These are phyloP conservation scores for Paramecium bursaria DNA, from an alignment of 73 alveolate species.

Conservation along the genomic window DNA sequence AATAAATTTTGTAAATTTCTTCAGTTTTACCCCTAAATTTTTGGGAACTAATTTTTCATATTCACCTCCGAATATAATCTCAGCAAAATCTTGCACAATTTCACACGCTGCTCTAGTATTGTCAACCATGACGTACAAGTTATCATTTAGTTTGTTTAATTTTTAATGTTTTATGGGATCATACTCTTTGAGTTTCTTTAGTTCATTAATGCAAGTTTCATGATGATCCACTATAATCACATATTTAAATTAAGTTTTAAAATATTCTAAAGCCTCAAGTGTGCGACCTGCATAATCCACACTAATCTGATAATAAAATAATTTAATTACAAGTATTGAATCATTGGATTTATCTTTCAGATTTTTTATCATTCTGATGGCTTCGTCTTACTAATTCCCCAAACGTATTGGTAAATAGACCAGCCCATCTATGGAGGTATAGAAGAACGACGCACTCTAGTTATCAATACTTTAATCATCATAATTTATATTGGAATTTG, in stretches of 20 bases:
- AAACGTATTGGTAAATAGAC: conserved; percentile 25
- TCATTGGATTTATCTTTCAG: conserved; percentile 26
- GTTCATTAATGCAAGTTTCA: conserved; percentile 33
- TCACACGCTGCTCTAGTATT: conserved; percentile 42
- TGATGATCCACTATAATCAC: conserved; percentile 45
- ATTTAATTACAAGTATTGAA: neutral
- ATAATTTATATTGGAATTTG: neutral
- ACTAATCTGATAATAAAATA: conserved; percentile 9
- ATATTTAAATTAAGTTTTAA: neutral
- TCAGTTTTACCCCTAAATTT: conserved; percentile 12
- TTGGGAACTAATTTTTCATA: neutral
- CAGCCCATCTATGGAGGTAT: conserved; percentile 1
- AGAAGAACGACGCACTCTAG: conserved; percentile 18
- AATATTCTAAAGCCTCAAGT: neutral
- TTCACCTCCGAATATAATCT: neutral
- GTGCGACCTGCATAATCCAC: conserved; percentile 53
- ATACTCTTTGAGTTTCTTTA: neutral
- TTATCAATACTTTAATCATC: conserved; percentile 21
- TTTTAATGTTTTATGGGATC: neutral
- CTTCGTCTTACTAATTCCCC: conserved; percentile 20
- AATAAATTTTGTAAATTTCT: conserved; percentile 19
- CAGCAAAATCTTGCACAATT: conserved; percentile 40
- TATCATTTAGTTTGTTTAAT: conserved; percentile 17
- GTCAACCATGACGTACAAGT: conserved; percentile 4
- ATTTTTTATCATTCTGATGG: neutral